phyloP scores from a whole-genome alignment of 2,329 filamentous ascomycete species.

The Sporothrix schenckii region DNA sequence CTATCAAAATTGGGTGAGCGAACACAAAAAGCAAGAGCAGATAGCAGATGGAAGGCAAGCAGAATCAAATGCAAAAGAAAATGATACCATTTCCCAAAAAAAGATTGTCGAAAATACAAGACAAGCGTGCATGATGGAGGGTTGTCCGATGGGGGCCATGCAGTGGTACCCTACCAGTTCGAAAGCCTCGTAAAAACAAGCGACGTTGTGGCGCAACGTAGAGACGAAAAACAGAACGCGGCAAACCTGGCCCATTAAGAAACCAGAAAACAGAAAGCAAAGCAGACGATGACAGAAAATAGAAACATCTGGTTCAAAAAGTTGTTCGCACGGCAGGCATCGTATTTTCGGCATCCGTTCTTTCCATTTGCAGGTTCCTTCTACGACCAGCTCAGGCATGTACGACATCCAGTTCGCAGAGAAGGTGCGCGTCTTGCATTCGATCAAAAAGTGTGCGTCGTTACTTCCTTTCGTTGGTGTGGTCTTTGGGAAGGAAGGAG shows the following conservation, averaged over 20 bases:
- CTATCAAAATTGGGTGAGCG: not conserved
- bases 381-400: not conserved
- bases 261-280: not conserved
- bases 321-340: conserved; percentile 11
- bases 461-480: not conserved
- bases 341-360: not conserved
- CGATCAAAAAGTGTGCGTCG: conserved; percentile 3
- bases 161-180: conserved; percentile 20
- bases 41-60: not conserved
- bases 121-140: not conserved
- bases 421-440: conserved; percentile 15
- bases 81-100: conserved; percentile 14
- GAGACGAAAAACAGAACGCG: not conserved
- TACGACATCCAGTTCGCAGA: not conserved
- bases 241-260: not conserved
- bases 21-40: not conserved
- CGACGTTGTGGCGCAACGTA: not conserved
- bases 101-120: not conserved
- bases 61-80: not conserved
- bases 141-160: conserved; percentile 19
- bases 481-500: conserved; percentile 8
- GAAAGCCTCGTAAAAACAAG: conserved; percentile 7
- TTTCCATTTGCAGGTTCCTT: not conserved
- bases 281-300: not conserved
- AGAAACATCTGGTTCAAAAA: not conserved